Evolutionary conservation across 495 filamentous ascomycete genomes (phyloP).

Genomic region (Paragyromitra xinjiangensis): DNA sequence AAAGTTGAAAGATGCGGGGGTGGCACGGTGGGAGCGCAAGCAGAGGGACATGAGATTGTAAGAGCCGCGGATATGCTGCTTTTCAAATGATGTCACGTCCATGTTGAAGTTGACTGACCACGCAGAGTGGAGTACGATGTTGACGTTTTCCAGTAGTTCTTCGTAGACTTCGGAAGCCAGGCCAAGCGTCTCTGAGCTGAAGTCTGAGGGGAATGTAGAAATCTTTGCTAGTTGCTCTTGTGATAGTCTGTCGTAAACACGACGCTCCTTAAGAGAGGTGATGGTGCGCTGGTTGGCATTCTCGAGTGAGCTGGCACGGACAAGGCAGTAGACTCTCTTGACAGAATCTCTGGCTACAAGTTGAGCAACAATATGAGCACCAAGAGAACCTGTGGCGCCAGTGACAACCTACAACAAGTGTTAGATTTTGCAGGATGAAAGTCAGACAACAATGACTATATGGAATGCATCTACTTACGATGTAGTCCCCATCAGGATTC

Average conservation of each 20-base stretch:
- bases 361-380: slow-evolving; percentile 65
- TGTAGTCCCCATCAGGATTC: slow-evolving; percentile 57
- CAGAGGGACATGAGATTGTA: slow-evolving; percentile 67
- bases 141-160: slow-evolving; percentile 60
- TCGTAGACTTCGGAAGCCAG: slow-evolving; percentile 58
- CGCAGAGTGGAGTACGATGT: slow-evolving; percentile 70
- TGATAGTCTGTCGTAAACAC: slow-evolving; percentile 32
- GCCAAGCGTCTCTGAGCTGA: slow-evolving; percentile 62
- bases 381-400: slow-evolving; percentile 69
- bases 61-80: slow-evolving; percentile 66
- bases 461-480: slow-evolving; percentile 58
- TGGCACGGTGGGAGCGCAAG: slow-evolving; percentile 59
- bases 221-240: slow-evolving; percentile 57
- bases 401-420: slow-evolving; percentile 64
- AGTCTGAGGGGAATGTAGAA: slow-evolving; percentile 59
- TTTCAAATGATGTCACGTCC: slow-evolving; percentile 65
- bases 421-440: slow-evolving; percentile 1
- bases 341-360: slow-evolving; percentile 63
- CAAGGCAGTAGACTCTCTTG: slow-evolving; percentile 65
- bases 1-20: slow-evolving; percentile 64
- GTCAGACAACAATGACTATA: background rate
- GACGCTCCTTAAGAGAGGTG: slow-evolving; percentile 36
- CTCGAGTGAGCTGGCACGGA: slow-evolving; percentile 58
- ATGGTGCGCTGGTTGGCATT: slow-evolving; percentile 45
- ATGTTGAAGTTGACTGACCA: slow-evolving; percentile 79